phyloP scores from a whole-genome alignment of 108 stramenopile species.

The Skeletonema potamos region DNA sequence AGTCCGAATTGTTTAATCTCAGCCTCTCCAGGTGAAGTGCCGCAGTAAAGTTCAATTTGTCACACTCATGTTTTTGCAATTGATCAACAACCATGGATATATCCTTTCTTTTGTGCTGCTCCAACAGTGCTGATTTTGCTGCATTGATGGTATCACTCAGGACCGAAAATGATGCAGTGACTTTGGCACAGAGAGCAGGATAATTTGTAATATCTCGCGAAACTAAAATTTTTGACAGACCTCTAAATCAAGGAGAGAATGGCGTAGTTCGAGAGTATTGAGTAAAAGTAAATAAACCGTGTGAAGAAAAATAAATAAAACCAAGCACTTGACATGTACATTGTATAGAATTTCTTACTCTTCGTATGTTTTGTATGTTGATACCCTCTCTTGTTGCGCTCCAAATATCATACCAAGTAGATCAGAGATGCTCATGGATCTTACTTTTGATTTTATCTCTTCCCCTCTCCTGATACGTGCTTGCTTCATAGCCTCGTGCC shows the following conservation, averaged over 20 bases:
- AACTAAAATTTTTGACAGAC: conserved; percentile 54
- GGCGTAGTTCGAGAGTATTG: neutral
- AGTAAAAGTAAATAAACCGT: neutral
- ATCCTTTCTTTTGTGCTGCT: conserved; percentile 24
- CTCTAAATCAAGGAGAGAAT: conserved; percentile 20
- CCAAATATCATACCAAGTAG: conserved; percentile 54
- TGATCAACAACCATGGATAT: conserved; percentile 24
- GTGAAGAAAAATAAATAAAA: neutral
- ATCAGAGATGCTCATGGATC: conserved; percentile 47
- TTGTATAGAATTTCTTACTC: conserved; percentile 38
- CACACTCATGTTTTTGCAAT: conserved; percentile 68
- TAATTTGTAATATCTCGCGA: conserved; percentile 69
- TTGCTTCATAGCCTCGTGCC: conserved; percentile 34
- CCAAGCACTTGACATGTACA: neutral
- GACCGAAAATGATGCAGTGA: conserved; percentile 79
- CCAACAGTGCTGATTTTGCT: conserved; percentile 28
- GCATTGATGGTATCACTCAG: conserved; percentile 72
- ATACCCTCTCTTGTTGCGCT: conserved; percentile 71
- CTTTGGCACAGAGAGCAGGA: conserved; percentile 61
- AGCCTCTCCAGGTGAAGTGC: conserved; percentile 82
- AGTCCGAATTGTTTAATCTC: conserved; percentile 41
- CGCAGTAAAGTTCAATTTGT: conserved; percentile 82
- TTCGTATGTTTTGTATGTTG: conserved; percentile 62
- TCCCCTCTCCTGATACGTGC: conserved; percentile 32
- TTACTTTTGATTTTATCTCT: conserved; percentile 44